A percentile compares a stretch with the other conserved stretches of the same genome.
phyloP scores from a whole-genome alignment of 768 basidiomycete genomes.

The Trametes gibbosa region DNA sequence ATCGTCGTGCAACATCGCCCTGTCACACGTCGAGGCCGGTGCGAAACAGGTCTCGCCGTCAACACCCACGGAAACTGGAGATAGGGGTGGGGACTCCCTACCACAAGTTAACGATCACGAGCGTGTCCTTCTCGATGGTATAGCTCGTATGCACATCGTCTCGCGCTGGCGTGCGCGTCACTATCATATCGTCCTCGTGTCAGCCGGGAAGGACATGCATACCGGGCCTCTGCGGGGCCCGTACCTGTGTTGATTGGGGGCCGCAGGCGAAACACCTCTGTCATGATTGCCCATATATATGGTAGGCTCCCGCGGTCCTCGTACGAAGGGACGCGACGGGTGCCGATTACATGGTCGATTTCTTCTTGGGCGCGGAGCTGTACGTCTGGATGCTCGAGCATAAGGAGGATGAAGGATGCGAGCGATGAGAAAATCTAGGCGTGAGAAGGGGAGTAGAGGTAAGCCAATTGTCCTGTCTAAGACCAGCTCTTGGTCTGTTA shows the following conservation, averaged over 20 bases:
- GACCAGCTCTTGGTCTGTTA: background rate
- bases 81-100: background rate
- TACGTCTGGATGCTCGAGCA: slow-evolving; percentile 25
- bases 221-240: background rate
- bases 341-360: slow-evolving; percentile 27
- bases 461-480: background rate
- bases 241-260: slow-evolving; percentile 9
- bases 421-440: slow-evolving; percentile 8
- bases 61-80: background rate
- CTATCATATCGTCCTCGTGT: background rate
- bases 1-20: slow-evolving; percentile 49
- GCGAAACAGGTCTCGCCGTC: too few relatives aligned
- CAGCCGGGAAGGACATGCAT: background rate
- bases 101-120: slow-evolving; percentile 22
- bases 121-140: slow-evolving; percentile 16
- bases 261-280: slow-evolving; percentile 28
- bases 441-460: background rate
- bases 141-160: slow-evolving; percentile 20
- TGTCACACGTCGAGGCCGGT: background rate
- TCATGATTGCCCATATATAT: slow-evolving; percentile 27
- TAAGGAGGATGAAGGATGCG: slow-evolving; percentile 23
- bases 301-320: slow-evolving; percentile 23
- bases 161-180: background rate
- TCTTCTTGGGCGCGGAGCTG: slow-evolving; percentile 29
- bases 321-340: slow-evolving; percentile 23